Percentiles rank a stretch among this genome's conserved stretches.
phyloP scores from a whole-genome alignment of 768 basidiomycete genomes.

The Amanita phalloides region DNA sequence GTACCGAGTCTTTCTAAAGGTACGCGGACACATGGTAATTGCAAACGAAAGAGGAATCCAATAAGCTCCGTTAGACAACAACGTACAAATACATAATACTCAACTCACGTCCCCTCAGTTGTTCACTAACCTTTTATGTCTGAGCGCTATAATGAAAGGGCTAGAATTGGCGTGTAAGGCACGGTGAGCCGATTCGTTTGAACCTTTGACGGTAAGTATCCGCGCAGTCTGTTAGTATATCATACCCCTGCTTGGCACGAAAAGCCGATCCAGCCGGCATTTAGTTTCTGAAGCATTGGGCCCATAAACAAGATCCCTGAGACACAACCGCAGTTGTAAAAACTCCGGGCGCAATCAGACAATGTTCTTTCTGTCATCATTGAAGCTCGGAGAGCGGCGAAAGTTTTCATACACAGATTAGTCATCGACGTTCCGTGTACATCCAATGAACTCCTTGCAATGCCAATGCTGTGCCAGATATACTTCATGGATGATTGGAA shows the following conservation, averaged over 20 bases:
- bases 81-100: background rate
- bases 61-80: background rate
- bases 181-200: background rate
- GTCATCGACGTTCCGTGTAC: too few species aligned
- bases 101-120: background rate
- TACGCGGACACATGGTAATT: background rate
- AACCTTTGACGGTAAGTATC: background rate
- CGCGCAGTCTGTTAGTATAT: background rate
- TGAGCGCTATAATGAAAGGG: background rate
- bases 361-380: too few species aligned
- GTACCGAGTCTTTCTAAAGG: too few species aligned
- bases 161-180: background rate
- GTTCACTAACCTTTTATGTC: background rate
- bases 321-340: too few species aligned
- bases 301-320: too few species aligned
- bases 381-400: too few species aligned
- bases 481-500: too few species aligned
- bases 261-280: background rate
- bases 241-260: background rate
- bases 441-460: too few species aligned
- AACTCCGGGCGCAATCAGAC: too few species aligned
- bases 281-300: background rate
- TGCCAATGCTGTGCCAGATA: too few species aligned
- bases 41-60: background rate
- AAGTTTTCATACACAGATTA: too few species aligned